These are phyloP conservation scores for Serpula lacrymans DNA, from an alignment of 768 basidiomycete genomes.

Conservation along the genomic window DNA sequence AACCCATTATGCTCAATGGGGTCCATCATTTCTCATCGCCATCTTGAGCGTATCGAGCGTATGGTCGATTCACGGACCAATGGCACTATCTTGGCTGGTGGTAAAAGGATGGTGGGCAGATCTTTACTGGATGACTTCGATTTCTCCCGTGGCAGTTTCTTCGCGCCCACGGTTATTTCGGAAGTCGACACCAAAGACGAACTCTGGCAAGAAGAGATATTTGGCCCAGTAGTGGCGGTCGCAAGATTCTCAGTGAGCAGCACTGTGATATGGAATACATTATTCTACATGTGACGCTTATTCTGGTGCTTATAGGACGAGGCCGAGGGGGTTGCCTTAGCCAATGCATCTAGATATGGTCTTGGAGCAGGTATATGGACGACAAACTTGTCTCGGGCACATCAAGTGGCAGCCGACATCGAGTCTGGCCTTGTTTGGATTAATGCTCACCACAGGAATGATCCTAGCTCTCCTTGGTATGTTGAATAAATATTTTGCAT, in stretches of 20 bases:
- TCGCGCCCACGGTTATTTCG: constrained; percentile 72
- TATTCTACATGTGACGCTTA: not conserved
- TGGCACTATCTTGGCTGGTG: constrained; percentile 59
- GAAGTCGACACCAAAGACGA: constrained; percentile 55
- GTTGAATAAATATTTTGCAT: constrained; percentile 4
- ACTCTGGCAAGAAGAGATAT: constrained; percentile 81
- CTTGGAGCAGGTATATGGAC: constrained; percentile 85
- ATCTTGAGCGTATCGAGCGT: constrained; percentile 60
- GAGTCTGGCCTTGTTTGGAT: constrained; percentile 83
- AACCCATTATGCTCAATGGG: constrained; percentile 78
- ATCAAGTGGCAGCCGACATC: constrained; percentile 66
- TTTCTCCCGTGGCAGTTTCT: constrained; percentile 71
- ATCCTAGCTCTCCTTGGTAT: constrained; percentile 85
- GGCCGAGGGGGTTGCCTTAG: constrained; percentile 60
- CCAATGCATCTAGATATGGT: constrained; percentile 78
- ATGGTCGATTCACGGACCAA: constrained; percentile 47
- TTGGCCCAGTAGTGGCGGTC: constrained; percentile 81
- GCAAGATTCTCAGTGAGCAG: constrained; percentile 46
- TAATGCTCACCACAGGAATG: constrained; percentile 87
- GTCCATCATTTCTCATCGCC: constrained; percentile 64
- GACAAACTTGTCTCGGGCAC: constrained; percentile 66
- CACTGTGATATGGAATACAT: constrained; percentile 14
- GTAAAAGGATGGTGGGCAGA: constrained; percentile 55
- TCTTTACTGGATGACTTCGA: constrained; percentile 71
- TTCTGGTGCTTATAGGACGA: constrained; percentile 42